phyloP scores from a whole-genome alignment of 2,329 filamentous ascomycete genomes.

The Aureobasidium sp. region DNA sequence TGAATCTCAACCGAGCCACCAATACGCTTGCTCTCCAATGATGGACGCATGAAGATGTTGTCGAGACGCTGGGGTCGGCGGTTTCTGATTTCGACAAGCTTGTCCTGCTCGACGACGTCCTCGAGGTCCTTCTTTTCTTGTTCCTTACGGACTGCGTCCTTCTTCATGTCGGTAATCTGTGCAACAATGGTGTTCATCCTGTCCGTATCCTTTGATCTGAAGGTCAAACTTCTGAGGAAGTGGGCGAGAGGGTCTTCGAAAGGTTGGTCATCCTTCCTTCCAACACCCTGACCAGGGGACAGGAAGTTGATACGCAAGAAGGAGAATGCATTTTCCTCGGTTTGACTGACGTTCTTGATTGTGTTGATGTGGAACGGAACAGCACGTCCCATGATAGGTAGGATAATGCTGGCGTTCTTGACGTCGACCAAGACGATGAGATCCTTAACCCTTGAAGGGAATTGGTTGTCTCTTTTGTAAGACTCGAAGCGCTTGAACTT shows the following conservation, averaged over 20 bases:
- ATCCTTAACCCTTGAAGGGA: slow-evolving; percentile 75
- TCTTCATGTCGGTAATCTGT: slow-evolving; percentile 94
- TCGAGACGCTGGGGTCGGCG: slow-evolving; percentile 84
- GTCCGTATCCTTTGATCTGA: slow-evolving; percentile 82
- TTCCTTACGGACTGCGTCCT: slow-evolving; percentile 82
- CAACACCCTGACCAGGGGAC: slow-evolving; percentile 93
- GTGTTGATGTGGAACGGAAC: slow-evolving; percentile 98
- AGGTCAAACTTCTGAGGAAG: slow-evolving; percentile 91
- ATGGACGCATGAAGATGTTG: slow-evolving; percentile 91
- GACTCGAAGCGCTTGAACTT: slow-evolving; percentile 99
- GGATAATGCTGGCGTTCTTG: slow-evolving; percentile 82
- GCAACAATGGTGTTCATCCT: slow-evolving; percentile 86
- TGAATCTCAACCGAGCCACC: slow-evolving; percentile 95
- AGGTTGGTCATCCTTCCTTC: slow-evolving; percentile 86
- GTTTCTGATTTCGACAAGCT: slow-evolving; percentile 87
- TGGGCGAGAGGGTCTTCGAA: slow-evolving; percentile 95
- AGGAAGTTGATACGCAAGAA: slow-evolving; percentile 96
- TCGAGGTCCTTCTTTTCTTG: slow-evolving; percentile 99
- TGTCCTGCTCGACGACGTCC: slow-evolving; percentile 97
- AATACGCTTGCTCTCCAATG: slow-evolving; percentile 93
- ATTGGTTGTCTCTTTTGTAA: slow-evolving; percentile 95
- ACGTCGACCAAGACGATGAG: slow-evolving; percentile 83
- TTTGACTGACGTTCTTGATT: slow-evolving; percentile 98
- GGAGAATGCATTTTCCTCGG: slow-evolving; percentile 87
- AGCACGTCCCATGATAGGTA: slow-evolving; percentile 94